Percentiles rank a stretch among this genome's conserved stretches.
phyloP scores from a whole-genome alignment of 2,329 filamentous ascomycete genomes.

The Botrytis byssoidea region DNA sequence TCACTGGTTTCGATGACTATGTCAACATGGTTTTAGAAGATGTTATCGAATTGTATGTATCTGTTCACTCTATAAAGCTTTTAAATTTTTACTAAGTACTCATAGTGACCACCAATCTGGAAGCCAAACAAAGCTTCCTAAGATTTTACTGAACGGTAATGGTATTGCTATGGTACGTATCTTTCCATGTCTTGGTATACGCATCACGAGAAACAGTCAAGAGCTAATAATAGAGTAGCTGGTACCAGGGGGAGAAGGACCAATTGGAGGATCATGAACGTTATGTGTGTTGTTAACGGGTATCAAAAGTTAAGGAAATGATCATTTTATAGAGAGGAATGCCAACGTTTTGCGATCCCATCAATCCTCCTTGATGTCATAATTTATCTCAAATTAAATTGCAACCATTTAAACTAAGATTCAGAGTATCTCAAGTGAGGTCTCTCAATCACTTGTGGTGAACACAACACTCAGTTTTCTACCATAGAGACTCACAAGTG shows the following conservation, averaged over 20 bases:
- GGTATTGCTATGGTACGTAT: constrained; percentile 92
- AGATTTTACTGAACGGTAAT: constrained; percentile 95
- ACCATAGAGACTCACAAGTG: background rate
- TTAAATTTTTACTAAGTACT: constrained; percentile 40
- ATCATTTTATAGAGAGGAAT: constrained; percentile 1
- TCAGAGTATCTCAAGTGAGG: too few species aligned
- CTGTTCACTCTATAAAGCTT: background rate
- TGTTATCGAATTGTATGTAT: constrained; percentile 86
- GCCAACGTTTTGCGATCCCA: background rate
- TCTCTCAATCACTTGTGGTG: background rate
- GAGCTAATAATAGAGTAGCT: constrained; percentile 49
- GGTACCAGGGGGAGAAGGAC: constrained; percentile 76
- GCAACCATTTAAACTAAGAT: background rate
- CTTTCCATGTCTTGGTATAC: background rate
- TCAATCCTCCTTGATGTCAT: background rate
- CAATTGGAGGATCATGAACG: constrained; percentile 39
- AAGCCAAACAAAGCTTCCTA: constrained; percentile 81
- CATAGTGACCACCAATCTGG: constrained; percentile 81
- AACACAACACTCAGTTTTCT: background rate
- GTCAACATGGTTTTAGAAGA: constrained; percentile 99
- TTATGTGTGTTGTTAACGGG: background rate
- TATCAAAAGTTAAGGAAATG: constrained; percentile 5
- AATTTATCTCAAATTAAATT: background rate
- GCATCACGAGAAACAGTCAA: background rate
- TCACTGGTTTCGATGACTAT: constrained; percentile 97